These are phyloP conservation scores for Candolleomyces efflorescens DNA, from an alignment of 768 basidiomycete genomes.

Conservation along the genomic window DNA sequence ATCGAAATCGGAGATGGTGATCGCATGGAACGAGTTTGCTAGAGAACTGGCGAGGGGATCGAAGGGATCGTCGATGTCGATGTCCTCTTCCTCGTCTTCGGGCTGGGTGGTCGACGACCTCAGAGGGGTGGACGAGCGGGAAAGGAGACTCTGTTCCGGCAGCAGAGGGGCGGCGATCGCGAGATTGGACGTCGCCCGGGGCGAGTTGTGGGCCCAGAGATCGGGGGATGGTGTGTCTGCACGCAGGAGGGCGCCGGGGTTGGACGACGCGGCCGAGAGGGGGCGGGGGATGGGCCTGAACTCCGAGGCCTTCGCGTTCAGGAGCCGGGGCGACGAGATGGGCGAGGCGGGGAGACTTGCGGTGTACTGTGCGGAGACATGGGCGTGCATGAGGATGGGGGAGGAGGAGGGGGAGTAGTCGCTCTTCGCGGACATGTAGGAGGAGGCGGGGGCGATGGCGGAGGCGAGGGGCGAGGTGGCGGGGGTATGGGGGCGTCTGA, in stretches of 20 bases:
- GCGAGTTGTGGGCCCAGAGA: conserved; percentile 77
- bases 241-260: conserved; percentile 51
- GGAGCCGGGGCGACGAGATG: conserved; percentile 74
- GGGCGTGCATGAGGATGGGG: conserved; percentile 56
- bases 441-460: conserved; percentile 39
- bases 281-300: conserved; percentile 84
- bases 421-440: conserved; percentile 53
- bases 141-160: conserved; percentile 54
- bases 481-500: conserved; percentile 78
- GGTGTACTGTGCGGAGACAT: conserved; percentile 62
- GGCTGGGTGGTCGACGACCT: conserved; percentile 55
- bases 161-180: conserved; percentile 90
- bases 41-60: conserved; percentile 63
- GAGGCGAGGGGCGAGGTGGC: conserved; percentile 67
- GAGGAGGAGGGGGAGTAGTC: conserved; percentile 64
- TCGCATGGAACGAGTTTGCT: conserved; percentile 58
- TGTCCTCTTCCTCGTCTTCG: conserved; percentile 62
- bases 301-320: conserved; percentile 88
- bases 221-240: conserved; percentile 87
- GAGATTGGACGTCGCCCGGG: conserved; percentile 74
- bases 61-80: conserved; percentile 61
- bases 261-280: conserved; percentile 67
- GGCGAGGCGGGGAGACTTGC: conserved; percentile 83
- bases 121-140: conserved; percentile 67
- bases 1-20: conserved; percentile 62